These are phyloP conservation scores for Lophiotrema nucula DNA, from an alignment of 495 filamentous ascomycete species.

Conservation along the genomic window DNA sequence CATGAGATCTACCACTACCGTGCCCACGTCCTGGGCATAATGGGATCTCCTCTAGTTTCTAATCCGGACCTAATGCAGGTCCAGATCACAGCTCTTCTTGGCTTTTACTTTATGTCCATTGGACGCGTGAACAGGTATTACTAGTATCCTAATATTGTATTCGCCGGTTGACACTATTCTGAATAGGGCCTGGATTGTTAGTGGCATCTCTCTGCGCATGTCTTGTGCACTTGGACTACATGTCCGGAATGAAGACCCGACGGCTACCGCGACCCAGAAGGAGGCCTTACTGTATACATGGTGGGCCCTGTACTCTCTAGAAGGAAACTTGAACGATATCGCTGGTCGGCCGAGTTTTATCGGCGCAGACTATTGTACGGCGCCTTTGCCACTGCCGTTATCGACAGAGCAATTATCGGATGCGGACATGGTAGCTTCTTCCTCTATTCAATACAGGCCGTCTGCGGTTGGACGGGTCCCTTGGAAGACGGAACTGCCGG, in stretches of 20 bases:
- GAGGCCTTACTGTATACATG: not conserved
- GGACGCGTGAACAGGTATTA: conserved; percentile 23
- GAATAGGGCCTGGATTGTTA: conserved; percentile 9
- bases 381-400: not conserved
- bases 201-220: conserved; percentile 9
- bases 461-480: not conserved
- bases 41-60: not conserved
- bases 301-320: conserved; percentile 15
- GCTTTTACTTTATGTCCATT: conserved; percentile 14
- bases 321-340: not conserved
- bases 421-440: not conserved
- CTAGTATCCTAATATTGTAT: not conserved
- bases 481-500: not conserved
- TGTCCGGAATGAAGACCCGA: conserved; percentile 8
- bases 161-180: conserved; percentile 2
- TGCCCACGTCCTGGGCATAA: conserved; percentile 48
- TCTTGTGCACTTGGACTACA: conserved; percentile 7
- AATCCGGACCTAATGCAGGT: conserved; percentile 49
- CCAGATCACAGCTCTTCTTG: conserved; percentile 9
- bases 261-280: not conserved
- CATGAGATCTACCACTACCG: conserved; percentile 6
- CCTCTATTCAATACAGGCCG: not conserved
- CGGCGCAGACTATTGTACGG: conserved; percentile 3
- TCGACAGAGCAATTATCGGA: conserved; percentile 3
- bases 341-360: conserved; percentile 16